Evolutionary conservation across 306 rosid genomes (phyloP), one percentile per base, ranked within the genome.

Genomic region (Arachis stenosperma): DNA sequence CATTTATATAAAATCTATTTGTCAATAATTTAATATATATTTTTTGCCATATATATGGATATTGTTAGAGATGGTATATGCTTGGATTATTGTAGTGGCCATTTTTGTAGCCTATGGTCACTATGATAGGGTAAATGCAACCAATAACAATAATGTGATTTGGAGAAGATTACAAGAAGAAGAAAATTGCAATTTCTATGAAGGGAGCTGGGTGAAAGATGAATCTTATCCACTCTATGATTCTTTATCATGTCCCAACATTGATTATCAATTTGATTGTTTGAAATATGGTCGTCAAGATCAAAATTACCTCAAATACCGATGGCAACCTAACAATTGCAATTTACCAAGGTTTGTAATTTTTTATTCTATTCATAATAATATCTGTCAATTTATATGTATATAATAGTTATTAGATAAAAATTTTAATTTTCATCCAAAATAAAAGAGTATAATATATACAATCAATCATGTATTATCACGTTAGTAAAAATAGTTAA

Each of bases 311-410:
- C 97, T 91, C 71, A 81, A 81, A 15, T 91, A 74, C 67, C 52
- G 89, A 57, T 91, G 97, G 97, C 90, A 85, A 56, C 95, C 97
- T n/a, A 50, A 6, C 0, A 5, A 50, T 9, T 88, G 95, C 70
- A 29, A 74, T 54, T 54, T 88, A 13, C 90, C 97, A 67, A 91
- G 92, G 97, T 88, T 64, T 52, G 0, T 2, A n/a, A 59, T 12
- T 30, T 33, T 33, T 33, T 33, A 33, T 22, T 22, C 27, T 0
- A 1, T 22, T 22, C 27, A 22, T 22, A 22, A 22, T 22, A 22
- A 22, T 22, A 22, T 22, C 27, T 22, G 0, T 22, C 27, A 22
- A 22, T 1, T 0, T 22, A 22, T 22, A 22, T 22, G 1, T 22
- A 22, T 22, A 22, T 22, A 22, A 0, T 22, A 22, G 27, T 22